Evolutionary conservation across 441 rosid species (phyloP), one percentile per base, ranked within the genome.

Genomic region (Geranium incanum): DNA sequence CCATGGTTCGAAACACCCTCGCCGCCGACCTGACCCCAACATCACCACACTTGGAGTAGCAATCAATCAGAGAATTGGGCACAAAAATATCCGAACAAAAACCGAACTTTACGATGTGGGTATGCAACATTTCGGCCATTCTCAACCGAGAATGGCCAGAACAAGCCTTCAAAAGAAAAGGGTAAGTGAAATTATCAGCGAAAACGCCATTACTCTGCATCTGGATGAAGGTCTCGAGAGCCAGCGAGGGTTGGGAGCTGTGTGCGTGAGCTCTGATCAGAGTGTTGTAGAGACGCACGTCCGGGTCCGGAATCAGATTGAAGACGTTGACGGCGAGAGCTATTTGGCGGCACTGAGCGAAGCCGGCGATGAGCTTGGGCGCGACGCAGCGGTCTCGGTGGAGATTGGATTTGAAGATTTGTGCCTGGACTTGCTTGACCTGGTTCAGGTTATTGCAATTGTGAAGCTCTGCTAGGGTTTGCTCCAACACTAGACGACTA

Each of bases 121-220:
- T 16, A n/a, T 55, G 62, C 21, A 55, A 15, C 62, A 55, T 55
- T 55, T 55, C 62, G 21, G 5, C 62, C 7, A 15, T 55, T 55
- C 62, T 55, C 62, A 55, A 16, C 62, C 62, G 16, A n/a, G 62
- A 55, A n/a, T 15, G 21, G 7, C 62, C 62, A 0, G 62, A 55
- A 55, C 62, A 55, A 6, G 62, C 62, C 62, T 55, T 55, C 3
- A 55, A 55, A 7, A 55, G 62, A 15, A 55, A 55, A 2, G 62
- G 62, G 62, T 55, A 55, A n/a, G 62, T 55, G 21, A 55, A 55
- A 55, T 55, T 55, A 55, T 55, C 62, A 55, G 62, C 62, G n/a
- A 55, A 55, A 55, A 55, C 19, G 16, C 62, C 62, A 55, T n/a
- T 16, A 55, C 62, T 55, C 62, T 55, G 62, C 62, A 55, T 55